Percentiles rank a stretch among this genome's conserved stretches.
These are phyloP conservation scores for Ophiostoma triangulosporum DNA, from an alignment of 2,329 filamentous ascomycete species.

Conservation along the genomic window DNA sequence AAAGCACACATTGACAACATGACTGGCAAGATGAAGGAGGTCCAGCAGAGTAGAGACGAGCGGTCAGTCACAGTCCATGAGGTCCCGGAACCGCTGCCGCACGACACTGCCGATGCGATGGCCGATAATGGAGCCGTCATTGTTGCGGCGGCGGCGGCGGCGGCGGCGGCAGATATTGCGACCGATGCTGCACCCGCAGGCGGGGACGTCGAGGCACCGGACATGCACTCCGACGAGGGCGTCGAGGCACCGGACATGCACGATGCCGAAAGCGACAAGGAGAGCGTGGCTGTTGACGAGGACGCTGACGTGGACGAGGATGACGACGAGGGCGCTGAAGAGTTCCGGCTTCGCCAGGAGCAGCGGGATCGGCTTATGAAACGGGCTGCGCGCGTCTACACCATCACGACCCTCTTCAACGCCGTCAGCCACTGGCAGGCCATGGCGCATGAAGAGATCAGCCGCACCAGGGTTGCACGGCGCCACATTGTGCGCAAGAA, in stretches of 20 bases:
- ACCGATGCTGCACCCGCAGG: neutral
- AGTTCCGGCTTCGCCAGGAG: constrained; percentile 11
- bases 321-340: neutral
- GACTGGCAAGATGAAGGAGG: neutral
- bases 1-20: neutral
- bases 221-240: no score
- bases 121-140: neutral
- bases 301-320: neutral
- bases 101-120: neutral
- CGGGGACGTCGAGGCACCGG: neutral
- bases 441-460: constrained; percentile 48
- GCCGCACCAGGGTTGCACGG: constrained; percentile 53
- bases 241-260: no score
- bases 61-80: neutral
- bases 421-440: constrained; percentile 58
- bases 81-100: neutral
- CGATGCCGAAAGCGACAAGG: neutral
- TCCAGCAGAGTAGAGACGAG: neutral
- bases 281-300: neutral
- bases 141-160: neutral
- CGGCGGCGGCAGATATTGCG: neutral
- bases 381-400: constrained; percentile 48
- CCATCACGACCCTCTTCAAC: constrained; percentile 50
- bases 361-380: constrained; percentile 34
- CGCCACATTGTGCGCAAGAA: constrained; percentile 56